Evolutionary conservation across 192 early-diverging fungal species (phyloP).

Genomic region (Backusella tarrabulga): DNA sequence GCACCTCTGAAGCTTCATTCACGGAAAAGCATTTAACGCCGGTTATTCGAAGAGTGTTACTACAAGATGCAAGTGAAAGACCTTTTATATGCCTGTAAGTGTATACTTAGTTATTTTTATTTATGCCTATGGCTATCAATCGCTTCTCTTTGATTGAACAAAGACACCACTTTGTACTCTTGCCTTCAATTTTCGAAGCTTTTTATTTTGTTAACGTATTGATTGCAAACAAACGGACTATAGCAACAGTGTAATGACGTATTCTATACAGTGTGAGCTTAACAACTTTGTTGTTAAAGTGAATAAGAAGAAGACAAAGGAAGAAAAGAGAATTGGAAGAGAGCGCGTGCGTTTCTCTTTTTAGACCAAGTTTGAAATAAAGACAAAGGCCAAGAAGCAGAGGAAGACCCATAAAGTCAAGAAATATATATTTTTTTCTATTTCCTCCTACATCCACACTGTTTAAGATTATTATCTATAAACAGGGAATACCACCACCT

Average conservation of each 20-base stretch:
- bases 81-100: no score
- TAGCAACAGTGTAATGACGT: neutral
- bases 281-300: slow-evolving; percentile 1
- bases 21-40: no score
- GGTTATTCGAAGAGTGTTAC: no score
- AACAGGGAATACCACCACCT: slow-evolving; percentile 10
- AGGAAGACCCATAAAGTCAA: neutral
- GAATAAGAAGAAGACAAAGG: slow-evolving; percentile 1
- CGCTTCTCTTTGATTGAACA: slow-evolving; percentile 9
- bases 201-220: slow-evolving; percentile 4
- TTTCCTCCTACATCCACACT: slow-evolving; percentile 10
- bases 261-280: slow-evolving; percentile 3
- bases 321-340: slow-evolving; percentile 6
- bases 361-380: neutral
- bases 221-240: slow-evolving; percentile 7
- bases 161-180: neutral
- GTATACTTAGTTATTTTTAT: no score
- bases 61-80: no score
- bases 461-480: slow-evolving; percentile 10
- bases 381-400: neutral
- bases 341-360: slow-evolving; percentile 7
- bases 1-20: no score
- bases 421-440: neutral
- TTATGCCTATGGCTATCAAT: neutral
- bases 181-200: slow-evolving; percentile 7